These are phyloP conservation scores for Centella asiatica DNA, from an alignment of 129 eudicot species.

Conservation along the genomic window DNA sequence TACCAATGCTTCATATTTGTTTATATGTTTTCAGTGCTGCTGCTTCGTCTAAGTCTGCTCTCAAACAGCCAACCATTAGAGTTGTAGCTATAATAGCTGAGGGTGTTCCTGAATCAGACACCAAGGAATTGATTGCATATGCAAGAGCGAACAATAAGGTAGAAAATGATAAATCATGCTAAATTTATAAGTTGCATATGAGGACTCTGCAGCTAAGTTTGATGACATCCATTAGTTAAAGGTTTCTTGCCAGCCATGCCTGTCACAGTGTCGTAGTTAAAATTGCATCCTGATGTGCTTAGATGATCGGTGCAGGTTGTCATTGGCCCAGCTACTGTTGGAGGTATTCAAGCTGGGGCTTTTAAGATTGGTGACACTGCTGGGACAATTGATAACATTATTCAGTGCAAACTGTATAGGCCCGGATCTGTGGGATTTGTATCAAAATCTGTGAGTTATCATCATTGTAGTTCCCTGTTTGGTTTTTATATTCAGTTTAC, in stretches of 20 bases:
- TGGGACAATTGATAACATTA: constrained; percentile 84
- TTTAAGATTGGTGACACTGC: constrained; percentile 98
- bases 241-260: neutral
- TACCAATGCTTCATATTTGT: neutral
- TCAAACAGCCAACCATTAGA: constrained; percentile 87
- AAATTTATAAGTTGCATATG: neutral
- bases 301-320: constrained; percentile 51
- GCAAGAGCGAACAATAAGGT: constrained; percentile 93
- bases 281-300: neutral
- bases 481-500: neutral
- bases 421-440: constrained; percentile 99
- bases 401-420: constrained; percentile 93
- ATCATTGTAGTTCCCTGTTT: neutral
- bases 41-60: constrained; percentile 89
- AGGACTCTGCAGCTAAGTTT: neutral
- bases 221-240: neutral
- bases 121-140: constrained; percentile 82
- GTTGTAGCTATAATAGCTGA: constrained; percentile 93
- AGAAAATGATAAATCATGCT: neutral
- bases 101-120: constrained; percentile 92
- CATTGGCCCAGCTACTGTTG: constrained; percentile 95
- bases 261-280: neutral
- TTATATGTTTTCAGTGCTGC: constrained; percentile 60
- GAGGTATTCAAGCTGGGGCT: constrained; percentile 99
- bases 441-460: constrained; percentile 84